phyloP scores from a whole-genome alignment of 257 asterid genomes.

The Scutellaria galericulata region DNA sequence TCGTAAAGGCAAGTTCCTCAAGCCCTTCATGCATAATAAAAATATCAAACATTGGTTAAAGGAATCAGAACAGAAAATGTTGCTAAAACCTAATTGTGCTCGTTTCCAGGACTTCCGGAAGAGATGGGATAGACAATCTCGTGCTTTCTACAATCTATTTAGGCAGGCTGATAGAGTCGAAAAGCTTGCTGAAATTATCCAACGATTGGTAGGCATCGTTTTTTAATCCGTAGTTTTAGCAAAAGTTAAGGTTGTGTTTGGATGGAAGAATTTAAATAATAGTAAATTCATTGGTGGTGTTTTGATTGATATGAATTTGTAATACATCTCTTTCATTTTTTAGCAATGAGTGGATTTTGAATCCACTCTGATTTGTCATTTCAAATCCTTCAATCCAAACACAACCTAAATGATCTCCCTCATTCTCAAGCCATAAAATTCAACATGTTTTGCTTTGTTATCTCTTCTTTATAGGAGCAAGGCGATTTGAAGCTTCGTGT shows the following conservation, averaged over 20 bases:
- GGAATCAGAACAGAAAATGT: neutral
- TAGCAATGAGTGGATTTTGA: too few species aligned
- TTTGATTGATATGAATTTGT: too few species aligned
- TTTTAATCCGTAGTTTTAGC: conserved; percentile 6
- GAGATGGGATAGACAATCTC: conserved; percentile 94
- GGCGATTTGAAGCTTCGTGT: conserved; percentile 98
- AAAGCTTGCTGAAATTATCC: conserved; percentile 82
- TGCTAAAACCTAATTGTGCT: conserved; percentile 9
- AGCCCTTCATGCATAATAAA: neutral
- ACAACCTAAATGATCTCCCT: neutral
- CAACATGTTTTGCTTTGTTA: neutral
- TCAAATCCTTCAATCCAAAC: too few species aligned
- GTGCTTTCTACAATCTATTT: conserved; percentile 80
- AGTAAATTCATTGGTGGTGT: too few species aligned
- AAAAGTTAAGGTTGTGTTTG: neutral
- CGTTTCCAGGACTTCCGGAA: conserved; percentile 73
- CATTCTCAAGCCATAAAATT: conserved; percentile 24
- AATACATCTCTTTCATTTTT: too few species aligned
- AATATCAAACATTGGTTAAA: neutral
- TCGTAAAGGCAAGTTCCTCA: conserved; percentile 59
- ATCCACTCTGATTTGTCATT: too few species aligned
- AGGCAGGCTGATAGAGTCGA: conserved; percentile 98
- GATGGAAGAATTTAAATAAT: too few species aligned
- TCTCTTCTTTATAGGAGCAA: conserved; percentile 69
- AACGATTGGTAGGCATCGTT: conserved; percentile 68